Percentiles rank a stretch among this genome's conserved stretches.
phyloP scores from a whole-genome alignment of 2,329 filamentous ascomycete species.

The Tolypocladium ophioglossoides region DNA sequence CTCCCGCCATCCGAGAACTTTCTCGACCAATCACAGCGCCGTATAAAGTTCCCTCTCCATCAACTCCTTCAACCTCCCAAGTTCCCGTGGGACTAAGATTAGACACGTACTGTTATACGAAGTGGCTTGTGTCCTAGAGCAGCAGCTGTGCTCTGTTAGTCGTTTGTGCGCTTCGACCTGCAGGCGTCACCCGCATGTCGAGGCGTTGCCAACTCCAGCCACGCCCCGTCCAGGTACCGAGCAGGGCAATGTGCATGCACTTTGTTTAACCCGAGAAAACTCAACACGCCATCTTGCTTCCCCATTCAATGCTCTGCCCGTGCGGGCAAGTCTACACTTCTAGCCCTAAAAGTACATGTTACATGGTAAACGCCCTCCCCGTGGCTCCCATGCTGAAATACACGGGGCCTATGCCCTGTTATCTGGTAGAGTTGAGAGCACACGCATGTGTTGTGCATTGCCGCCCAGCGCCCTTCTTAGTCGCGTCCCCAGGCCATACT shows the following conservation, averaged over 20 bases:
- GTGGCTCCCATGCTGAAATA: not conserved
- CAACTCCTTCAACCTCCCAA: not conserved
- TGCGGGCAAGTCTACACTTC: not conserved
- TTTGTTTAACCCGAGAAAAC: not conserved
- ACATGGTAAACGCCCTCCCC: not conserved
- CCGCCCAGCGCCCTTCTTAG: not conserved
- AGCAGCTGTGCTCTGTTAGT: not conserved
- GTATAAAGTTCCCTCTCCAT: not conserved
- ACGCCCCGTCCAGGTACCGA: no score
- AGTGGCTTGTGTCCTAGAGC: no score
- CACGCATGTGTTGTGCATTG: not conserved
- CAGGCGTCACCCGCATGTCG: not conserved
- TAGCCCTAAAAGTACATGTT: conserved; percentile 2
- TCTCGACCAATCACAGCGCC: conserved; percentile 15
- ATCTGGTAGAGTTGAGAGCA: conserved; percentile 7
- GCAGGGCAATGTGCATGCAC: not conserved
- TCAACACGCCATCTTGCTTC: not conserved
- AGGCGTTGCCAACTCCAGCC: not conserved
- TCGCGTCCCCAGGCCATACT: not conserved
- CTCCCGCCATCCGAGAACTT: conserved; percentile 17
- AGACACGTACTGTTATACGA: no score
- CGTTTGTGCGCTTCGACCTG: not conserved
- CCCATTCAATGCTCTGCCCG: not conserved
- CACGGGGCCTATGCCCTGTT: not conserved
- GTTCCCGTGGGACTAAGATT: not conserved